Evolutionary conservation across 495 filamentous ascomycete genomes (phyloP).

Genomic region (Geoglossum glabrum): DNA sequence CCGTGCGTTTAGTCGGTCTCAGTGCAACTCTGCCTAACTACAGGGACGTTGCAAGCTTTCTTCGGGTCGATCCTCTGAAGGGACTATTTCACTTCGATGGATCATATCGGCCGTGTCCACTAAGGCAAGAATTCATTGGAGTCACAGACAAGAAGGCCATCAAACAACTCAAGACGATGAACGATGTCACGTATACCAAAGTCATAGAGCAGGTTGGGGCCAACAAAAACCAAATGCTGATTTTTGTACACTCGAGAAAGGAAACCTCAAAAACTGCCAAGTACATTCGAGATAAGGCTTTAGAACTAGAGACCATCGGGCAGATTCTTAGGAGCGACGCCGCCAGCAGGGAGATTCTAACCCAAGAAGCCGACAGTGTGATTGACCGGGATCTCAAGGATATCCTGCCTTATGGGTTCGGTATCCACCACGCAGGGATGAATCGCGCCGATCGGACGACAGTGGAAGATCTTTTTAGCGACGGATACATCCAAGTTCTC

Average conservation of each 20-base stretch:
- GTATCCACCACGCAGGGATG: conserved; percentile 96
- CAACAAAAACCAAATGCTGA: conserved; percentile 87
- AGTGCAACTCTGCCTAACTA: conserved; percentile 96
- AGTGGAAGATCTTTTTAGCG: conserved; percentile 84
- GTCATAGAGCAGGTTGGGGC: conserved; percentile 89
- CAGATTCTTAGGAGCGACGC: conserved; percentile 89
- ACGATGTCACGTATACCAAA: conserved; percentile 95
- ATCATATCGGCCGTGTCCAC: conserved; percentile 76
- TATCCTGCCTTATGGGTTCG: conserved; percentile 85
- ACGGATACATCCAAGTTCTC: conserved; percentile 80
- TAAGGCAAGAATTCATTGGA: conserved; percentile 94
- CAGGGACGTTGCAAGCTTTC: conserved; percentile 85
- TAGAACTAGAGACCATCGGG: conserved; percentile 90
- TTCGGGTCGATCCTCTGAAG: conserved; percentile 69
- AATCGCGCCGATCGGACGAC: conserved; percentile 79
- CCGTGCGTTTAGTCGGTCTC: conserved; percentile 75
- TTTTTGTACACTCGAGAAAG: conserved; percentile 95
- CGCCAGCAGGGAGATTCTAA: conserved; percentile 70
- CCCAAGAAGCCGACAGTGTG: conserved; percentile 65
- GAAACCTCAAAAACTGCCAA: conserved; percentile 94
- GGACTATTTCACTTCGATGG: conserved; percentile 94
- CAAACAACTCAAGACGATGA: conserved; percentile 98
- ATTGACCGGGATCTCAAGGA: conserved; percentile 83
- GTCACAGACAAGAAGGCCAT: conserved; percentile 96
- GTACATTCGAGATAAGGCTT: conserved; percentile 85